phyloP scores from a whole-genome alignment of 2,329 filamentous ascomycete genomes.

The Gliomastix tumulicola region DNA sequence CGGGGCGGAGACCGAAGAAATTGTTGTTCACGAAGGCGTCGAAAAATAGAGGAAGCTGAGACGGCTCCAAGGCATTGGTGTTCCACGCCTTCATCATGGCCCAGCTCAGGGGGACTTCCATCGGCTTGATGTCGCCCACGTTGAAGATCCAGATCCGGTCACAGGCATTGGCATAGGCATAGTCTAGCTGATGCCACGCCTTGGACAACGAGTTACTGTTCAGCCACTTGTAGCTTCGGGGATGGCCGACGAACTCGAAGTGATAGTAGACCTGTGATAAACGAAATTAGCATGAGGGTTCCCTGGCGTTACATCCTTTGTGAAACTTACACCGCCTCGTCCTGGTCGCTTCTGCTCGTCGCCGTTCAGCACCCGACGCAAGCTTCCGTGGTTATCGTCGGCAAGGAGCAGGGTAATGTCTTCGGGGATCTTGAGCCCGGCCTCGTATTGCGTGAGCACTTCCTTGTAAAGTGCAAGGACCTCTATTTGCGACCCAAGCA shows the following conservation, averaged over 20 bases:
- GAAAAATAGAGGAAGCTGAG: slow-evolving; percentile 37
- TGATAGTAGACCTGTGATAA: slow-evolving; percentile 43
- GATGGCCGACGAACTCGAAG: slow-evolving; percentile 27
- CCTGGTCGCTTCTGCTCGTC: slow-evolving; percentile 47
- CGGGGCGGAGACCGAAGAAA: slow-evolving; percentile 41
- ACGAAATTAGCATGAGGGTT: background rate
- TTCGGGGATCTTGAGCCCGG: slow-evolving; percentile 45
- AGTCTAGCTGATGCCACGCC: slow-evolving; percentile 33
- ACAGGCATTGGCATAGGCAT: slow-evolving; percentile 48
- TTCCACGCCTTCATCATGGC: slow-evolving; percentile 50
- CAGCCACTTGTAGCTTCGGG: slow-evolving; percentile 34
- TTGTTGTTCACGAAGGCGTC: slow-evolving; percentile 37
- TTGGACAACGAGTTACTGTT: slow-evolving; percentile 43
- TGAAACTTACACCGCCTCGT: slow-evolving; percentile 40
- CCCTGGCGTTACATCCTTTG: background rate
- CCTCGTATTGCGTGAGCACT: slow-evolving; percentile 51
- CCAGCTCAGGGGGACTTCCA: slow-evolving; percentile 48
- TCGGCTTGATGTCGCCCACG: slow-evolving; percentile 56
- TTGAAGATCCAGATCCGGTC: slow-evolving; percentile 59
- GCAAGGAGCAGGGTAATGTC: slow-evolving; percentile 54
- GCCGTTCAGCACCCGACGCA: slow-evolving; percentile 44
- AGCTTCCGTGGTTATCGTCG: slow-evolving; percentile 55
- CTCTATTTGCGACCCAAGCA: slow-evolving; percentile 14
- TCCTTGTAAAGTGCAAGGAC: slow-evolving; percentile 49
- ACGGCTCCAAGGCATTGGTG: slow-evolving; percentile 18